Evolutionary conservation across 1,284 basidiomycete species (phyloP), one percentile per base, ranked within the genome.

Genomic region (Meripilus lineatus): DNA sequence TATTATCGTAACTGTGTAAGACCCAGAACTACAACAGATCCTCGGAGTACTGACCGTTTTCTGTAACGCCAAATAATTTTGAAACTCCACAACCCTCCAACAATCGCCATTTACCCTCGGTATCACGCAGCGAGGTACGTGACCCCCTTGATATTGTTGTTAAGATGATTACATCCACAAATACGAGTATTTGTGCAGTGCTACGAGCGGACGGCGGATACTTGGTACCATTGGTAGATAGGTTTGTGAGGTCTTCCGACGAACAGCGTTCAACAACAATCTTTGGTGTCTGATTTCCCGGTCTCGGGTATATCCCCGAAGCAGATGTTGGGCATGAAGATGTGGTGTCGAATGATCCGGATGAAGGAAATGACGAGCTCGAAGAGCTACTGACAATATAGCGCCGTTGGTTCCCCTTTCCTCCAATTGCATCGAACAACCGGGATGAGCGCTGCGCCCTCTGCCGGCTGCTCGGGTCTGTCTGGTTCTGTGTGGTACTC

Each of bases 31-130:
- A 10, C n/a, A 18, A n/a, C 6, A 38, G 28, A n/a, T 14, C 17
- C 13, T 5, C n/a, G 4, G 10, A 37, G n/a, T 3, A 42, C 48
- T 40, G 34, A 48, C 46, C 24, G 20, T 35, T 18, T 30, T 76
- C 71, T 1, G 59, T 52, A 8, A 82, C 66, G 8, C 69, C 70
- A 3, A 87, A 55, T 7, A 87, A 62, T 41, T 75, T 69, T 14
- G 75, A 69, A 10, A 84, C 52, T 1, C 86, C 85, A 18, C 78
- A 58, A 14, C 70, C 66, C 2, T 75, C 69, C 7, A 79, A 54
- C 5, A 80, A 61, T 3, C 60, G 62, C 69, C 74, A 79, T 22
- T 64, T 40, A 14, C 62, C 58, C 13, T 42, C 44, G 33, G 38
- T 42, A 56, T 64, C 13, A 20, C 33, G n/a, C n/a, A n/a, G n/a